Conservation (phyloP, 2,329 filamentous ascomycete genomes). For the Pezicula rhizophila region DNA sequence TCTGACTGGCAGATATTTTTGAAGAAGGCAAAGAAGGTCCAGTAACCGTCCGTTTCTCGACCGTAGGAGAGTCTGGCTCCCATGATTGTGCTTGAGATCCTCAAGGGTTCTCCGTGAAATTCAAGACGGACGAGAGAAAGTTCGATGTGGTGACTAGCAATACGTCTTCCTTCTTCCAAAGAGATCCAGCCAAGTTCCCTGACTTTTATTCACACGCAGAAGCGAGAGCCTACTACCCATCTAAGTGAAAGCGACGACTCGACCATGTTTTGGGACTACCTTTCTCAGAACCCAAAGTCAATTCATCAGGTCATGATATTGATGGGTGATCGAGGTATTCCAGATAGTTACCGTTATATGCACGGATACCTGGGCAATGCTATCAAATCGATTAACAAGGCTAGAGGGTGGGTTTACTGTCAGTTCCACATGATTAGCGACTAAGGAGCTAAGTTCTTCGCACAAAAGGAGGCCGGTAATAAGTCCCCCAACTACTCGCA, state of each 20-base stretch:
- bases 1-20: conserved; percentile 48
- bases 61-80: conserved; percentile 67
- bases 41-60: conserved; percentile 64
- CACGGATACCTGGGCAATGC: conserved; percentile 50
- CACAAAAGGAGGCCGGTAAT: conserved; percentile 41
- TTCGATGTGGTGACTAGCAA: conserved; percentile 70
- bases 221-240: conserved; percentile 65
- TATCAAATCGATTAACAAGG: conserved; percentile 48
- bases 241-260: conserved; percentile 54
- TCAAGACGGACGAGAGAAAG: conserved; percentile 69
- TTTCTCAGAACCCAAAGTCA: conserved; percentile 44
- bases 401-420: conserved; percentile 47
- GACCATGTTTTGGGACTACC: conserved; percentile 63
- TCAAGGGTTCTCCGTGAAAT: conserved; percentile 67
- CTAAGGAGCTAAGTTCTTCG: conserved; percentile 46
- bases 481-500: conserved; percentile 43
- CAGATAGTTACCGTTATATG: conserved; percentile 46
- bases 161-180: conserved; percentile 70
- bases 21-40: conserved; percentile 63
- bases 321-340: conserved; percentile 51
- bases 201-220: conserved; percentile 71
- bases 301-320: conserved; percentile 54
- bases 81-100: conserved; percentile 68
- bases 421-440: conserved; percentile 48
- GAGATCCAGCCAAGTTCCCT: conserved; percentile 68